A percentile compares a stretch with the other conserved stretches of the same genome.
Conservation (phyloP, 164 flowering plant species). For the Akebia trifoliata region DNA sequence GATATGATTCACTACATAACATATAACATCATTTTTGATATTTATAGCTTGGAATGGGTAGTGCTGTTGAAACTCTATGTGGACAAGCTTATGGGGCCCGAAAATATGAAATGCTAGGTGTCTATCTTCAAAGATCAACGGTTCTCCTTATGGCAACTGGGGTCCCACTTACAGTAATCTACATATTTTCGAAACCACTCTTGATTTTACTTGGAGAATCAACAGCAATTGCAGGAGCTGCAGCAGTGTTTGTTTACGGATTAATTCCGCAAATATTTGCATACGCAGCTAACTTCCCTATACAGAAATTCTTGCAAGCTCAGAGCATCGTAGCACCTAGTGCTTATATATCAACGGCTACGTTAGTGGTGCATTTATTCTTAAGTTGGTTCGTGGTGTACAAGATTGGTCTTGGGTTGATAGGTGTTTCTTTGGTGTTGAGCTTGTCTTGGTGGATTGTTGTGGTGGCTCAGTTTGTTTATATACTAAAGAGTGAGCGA, state of each 20-base stretch:
- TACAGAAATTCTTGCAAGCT: conserved; percentile 58
- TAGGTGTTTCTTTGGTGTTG: conserved; percentile 43
- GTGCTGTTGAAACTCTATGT: conserved; percentile 61
- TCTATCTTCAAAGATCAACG: conserved; percentile 45
- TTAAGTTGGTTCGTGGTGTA: conserved; percentile 34
- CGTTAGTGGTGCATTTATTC: conserved; percentile 30
- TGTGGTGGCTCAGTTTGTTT: conserved; percentile 40
- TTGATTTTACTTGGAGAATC: conserved; percentile 51
- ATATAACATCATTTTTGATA: too few relatives aligned
- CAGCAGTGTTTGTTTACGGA: conserved; percentile 54
- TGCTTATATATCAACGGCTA: conserved; percentile 38
- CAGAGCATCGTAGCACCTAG: conserved; percentile 53
- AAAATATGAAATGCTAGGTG: conserved; percentile 44
- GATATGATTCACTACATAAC: too few relatives aligned
- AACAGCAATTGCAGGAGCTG: conserved; percentile 36
- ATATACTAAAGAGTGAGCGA: conserved; percentile 30
- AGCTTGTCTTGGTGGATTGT: conserved; percentile 61
- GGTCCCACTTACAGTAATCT: conserved; percentile 38
- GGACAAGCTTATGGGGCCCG: conserved; percentile 57
- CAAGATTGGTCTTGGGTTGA: conserved; percentile 34
- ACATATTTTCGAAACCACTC: conserved; percentile 41
- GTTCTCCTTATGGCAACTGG: conserved; percentile 37
- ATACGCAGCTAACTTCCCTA: conserved; percentile 62
- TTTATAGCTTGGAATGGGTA: conserved; percentile 59
- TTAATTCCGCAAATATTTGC: conserved; percentile 75